phyloP scores from a whole-genome alignment of 129 eudicot species.

The Apium graveolens region DNA sequence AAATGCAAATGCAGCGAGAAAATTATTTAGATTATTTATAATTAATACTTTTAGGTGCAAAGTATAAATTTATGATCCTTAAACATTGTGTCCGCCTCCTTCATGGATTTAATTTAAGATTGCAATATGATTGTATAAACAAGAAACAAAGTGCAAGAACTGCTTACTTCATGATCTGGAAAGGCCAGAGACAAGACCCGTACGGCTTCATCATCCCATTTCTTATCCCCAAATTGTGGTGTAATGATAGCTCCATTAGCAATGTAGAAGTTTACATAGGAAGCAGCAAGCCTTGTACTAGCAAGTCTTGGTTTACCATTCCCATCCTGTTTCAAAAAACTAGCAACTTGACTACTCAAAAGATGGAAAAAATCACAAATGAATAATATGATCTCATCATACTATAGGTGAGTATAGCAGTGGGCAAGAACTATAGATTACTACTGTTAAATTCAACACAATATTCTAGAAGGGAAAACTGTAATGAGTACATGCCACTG shows the following conservation, averaged over 20 bases:
- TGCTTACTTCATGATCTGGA: conserved; percentile 64
- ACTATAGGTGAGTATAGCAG: neutral
- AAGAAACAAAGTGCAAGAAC: neutral
- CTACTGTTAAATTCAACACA: no score
- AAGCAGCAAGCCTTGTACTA: conserved; percentile 96
- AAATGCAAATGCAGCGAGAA: neutral
- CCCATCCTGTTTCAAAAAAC: conserved; percentile 36
- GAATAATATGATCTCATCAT: neutral
- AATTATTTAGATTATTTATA: neutral
- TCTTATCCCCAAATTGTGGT: conserved; percentile 89
- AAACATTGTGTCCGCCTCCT: neutral
- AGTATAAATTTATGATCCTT: neutral
- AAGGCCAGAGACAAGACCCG: conserved; percentile 57
- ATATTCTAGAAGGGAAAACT: neutral
- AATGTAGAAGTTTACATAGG: conserved; percentile 85
- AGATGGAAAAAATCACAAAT: neutral
- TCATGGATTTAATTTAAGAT: neutral
- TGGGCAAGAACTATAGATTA: no score
- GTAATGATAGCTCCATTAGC: conserved; percentile 82
- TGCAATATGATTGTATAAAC: neutral
- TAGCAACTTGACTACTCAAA: neutral
- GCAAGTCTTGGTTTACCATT: conserved; percentile 76
- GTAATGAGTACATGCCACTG: neutral
- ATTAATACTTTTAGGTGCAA: neutral
- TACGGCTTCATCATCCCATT: conserved; percentile 90